Evolutionary conservation across 805 yeast species (phyloP), one percentile per base, ranked within the genome.

Genomic region (Kuraishia ogatae): DNA sequence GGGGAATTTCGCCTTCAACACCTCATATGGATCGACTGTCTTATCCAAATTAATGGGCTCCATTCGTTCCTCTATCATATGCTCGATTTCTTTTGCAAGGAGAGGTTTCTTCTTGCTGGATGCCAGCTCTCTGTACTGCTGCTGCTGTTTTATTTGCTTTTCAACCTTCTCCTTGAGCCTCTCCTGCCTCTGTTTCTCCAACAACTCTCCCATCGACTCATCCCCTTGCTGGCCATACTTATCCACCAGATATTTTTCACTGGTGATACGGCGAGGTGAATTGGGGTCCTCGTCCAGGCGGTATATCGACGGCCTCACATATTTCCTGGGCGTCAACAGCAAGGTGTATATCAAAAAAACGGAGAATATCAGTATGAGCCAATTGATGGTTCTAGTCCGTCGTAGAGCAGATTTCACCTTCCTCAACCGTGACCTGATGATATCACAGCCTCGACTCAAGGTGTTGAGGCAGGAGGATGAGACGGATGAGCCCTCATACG

Each of bases 1-100:
- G 10, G 62, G 62, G 47, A 56, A 62, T 17, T 48, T 52, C 19
- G 58, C 54, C 43, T 61, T 62, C 24, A 66, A 29, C 1, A 66
- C 22, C 2, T 53, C 54, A 5, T 59, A 57, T 1, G 70, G 70
- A 47, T 63, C 59, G 46, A 55, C 23, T 3, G 69, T 61, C 23
- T 55, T 59, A 48, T 66, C 56, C 22, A 48, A n/a, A 1, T 29
- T 51, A 48, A 59, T 59, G 1, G 56, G 50, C 19, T 64, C 64
- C 39, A 68, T 58, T 22, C 67, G 65, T 57, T 68, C 71, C 54
- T 66, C 61, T 13, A 68, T 59, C 35, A 68, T 55, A 26, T 65
- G 68, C 55, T 68, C 71, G 8, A 68, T 23, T 22, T 47, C 26
- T 13, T 47, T 35, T 35, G 43, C 17, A 35, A 35, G 43, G n/a